Evolutionary conservation across 768 basidiomycete species (phyloP).

Genomic region (Chalciporus chontae): DNA sequence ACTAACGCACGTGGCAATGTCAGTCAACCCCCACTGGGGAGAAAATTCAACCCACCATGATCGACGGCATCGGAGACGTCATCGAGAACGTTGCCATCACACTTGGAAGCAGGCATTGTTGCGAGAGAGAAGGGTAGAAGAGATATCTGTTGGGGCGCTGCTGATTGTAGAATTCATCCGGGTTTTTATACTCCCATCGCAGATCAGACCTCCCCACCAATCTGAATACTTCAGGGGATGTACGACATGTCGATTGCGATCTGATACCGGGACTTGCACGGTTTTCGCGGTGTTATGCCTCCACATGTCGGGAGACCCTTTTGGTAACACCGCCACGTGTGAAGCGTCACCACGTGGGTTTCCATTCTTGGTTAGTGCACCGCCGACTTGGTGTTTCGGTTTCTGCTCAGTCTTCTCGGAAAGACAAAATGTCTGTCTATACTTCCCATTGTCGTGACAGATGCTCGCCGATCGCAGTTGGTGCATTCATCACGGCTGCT

Average conservation of each 20-base stretch:
- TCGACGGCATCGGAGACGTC: conserved; percentile 47
- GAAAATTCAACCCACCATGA: conserved; percentile 34
- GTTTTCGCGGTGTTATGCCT: neutral
- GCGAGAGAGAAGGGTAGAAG: neutral
- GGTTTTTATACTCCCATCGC: neutral
- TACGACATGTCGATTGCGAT: neutral
- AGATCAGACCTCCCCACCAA: neutral
- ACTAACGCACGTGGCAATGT: conserved; percentile 38
- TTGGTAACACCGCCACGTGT: neutral
- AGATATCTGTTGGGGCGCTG: neutral
- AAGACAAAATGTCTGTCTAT: no score
- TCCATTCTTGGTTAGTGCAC: neutral
- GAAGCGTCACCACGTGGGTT: neutral
- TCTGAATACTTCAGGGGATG: neutral
- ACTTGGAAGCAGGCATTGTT: conserved; percentile 25
- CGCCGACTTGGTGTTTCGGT: neutral
- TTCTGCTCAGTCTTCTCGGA: no score
- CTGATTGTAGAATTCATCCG: neutral
- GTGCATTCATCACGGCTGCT: no score
- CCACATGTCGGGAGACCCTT: neutral
- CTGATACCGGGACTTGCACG: neutral
- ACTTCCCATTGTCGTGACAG: no score
- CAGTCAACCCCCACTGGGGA: neutral
- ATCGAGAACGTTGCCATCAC: conserved; percentile 37
- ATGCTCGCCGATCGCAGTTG: no score